Conservation (phyloP, 192 early-diverging fungal species). For the Thamnidium elegans region DNA sequence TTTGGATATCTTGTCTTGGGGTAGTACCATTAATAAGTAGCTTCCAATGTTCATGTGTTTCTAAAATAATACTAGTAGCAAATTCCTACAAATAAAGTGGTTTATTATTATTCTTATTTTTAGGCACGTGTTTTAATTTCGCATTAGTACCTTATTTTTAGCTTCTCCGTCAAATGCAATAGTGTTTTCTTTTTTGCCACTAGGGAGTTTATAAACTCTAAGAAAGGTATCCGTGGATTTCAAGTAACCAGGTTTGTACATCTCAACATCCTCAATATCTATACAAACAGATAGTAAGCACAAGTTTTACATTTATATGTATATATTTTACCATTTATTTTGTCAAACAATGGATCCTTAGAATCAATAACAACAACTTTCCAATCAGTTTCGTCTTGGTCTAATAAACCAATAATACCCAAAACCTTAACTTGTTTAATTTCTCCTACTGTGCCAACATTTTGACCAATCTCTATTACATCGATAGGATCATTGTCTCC, state of each 20-base stretch:
- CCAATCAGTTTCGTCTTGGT: slow-evolving; percentile 99
- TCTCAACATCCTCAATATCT: slow-evolving; percentile 98
- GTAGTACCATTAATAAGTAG: slow-evolving; percentile 56
- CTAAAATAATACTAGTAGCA: slow-evolving; percentile 80
- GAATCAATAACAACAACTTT: slow-evolving; percentile 97
- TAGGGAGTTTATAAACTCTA: slow-evolving; percentile 99
- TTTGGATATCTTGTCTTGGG: slow-evolving; percentile 12
- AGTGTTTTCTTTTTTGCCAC: slow-evolving; percentile 97
- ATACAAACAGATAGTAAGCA: background rate
- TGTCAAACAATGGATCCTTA: slow-evolving; percentile 91
- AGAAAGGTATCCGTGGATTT: slow-evolving; percentile 96
- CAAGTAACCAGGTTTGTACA: slow-evolving; percentile 89
- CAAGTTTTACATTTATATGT: background rate
- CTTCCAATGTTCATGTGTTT: slow-evolving; percentile 93
- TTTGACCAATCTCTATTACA: slow-evolving; percentile 97
- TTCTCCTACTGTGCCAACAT: slow-evolving; percentile 87
- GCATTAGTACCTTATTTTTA: slow-evolving; percentile 53
- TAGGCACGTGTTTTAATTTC: too few relatives aligned
- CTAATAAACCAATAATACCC: slow-evolving; percentile 95
- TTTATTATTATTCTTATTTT: background rate
- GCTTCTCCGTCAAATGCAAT: slow-evolving; percentile 91
- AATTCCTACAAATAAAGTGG: slow-evolving; percentile 55
- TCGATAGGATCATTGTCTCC: slow-evolving; percentile 99
- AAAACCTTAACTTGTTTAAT: slow-evolving; percentile 99
- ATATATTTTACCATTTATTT: slow-evolving; percentile 72